phyloP scores from a whole-genome alignment of 2,329 filamentous ascomycete species.

The Aspergillus fijiensis region DNA sequence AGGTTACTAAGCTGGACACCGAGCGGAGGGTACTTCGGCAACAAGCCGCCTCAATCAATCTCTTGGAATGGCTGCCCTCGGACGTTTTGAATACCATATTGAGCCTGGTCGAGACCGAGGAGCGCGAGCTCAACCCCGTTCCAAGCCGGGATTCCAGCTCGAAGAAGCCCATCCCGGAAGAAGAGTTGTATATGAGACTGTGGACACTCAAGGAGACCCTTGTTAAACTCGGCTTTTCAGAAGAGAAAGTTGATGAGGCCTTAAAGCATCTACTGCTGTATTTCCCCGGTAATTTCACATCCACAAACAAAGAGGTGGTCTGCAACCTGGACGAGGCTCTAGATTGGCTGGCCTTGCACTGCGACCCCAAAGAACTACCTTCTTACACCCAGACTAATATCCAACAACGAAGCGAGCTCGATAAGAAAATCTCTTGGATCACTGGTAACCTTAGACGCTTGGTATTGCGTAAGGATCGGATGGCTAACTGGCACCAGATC shows the following conservation, averaged over 20 bases:
- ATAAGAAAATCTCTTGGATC: conserved; percentile 38
- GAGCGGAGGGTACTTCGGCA: conserved; percentile 78
- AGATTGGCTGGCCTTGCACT: conserved; percentile 85
- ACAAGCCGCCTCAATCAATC: conserved; percentile 73
- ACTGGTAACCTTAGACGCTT: conserved; percentile 30
- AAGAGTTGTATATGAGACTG: conserved; percentile 73
- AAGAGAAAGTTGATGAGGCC: conserved; percentile 61
- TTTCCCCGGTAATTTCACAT: conserved; percentile 58
- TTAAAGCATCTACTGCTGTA: conserved; percentile 67
- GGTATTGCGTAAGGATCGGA: conserved; percentile 14
- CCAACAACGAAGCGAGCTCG: conserved; percentile 30
- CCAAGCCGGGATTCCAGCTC: conserved; percentile 25
- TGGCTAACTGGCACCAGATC: conserved; percentile 33
- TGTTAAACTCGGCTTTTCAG: conserved; percentile 65
- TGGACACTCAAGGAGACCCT: conserved; percentile 83
- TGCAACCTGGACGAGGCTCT: conserved; percentile 87
- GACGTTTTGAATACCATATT: conserved; percentile 78
- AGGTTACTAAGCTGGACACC: conserved; percentile 75
- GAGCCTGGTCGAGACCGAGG: conserved; percentile 54
- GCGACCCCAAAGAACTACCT: conserved; percentile 66
- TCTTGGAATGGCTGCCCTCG: conserved; percentile 73
- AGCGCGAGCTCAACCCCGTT: conserved; percentile 37
- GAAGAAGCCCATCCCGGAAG: conserved; percentile 59
- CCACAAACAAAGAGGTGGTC: conserved; percentile 61
- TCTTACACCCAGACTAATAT: conserved; percentile 60